Base-by-base conservation (phyloP, 176 grass and related monocot species). In the Oryza punctata region DNA sequence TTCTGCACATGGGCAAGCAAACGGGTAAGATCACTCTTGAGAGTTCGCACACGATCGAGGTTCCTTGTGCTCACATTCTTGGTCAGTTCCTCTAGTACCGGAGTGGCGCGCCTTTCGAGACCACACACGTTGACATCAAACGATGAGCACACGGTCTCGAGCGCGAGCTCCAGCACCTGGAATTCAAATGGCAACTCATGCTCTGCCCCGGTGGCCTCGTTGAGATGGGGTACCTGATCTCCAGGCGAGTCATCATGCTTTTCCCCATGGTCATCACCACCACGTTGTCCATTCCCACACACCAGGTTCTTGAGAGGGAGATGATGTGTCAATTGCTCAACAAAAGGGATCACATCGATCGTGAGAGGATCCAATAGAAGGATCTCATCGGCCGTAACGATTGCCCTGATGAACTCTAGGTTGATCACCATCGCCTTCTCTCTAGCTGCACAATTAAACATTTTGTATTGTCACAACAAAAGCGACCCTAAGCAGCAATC, bases 401-500 rank as follows among this genome's bases (percentile, higher is more conserved):
- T 94, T n/a, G 87, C 89, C 78, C 84, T 90, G 80, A 99, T 94
- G 81, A 92, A 88, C 82, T 99, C 93, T 32, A 99, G 89, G 76
- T 99, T 96, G 79, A 99, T 87, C 80, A 99, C 89, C 84, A 99
- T 92, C 65, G 96, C 85, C 78, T 94, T 99, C 86, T 96, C 96
- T 78, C 96, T 96, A 67, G 91, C 97, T 99, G 88, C 71, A 90
- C 6, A 79, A 85, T 40, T 30, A 89, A 79, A 37, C 43, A 30
- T 59, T 66, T 16, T 72, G 74, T 28, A 80, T 82, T 72, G 44
- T 59, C n/a, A 81, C 45, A 73, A 21, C 21, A 69, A 84, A 72
- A 41, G 10, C 15, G 69, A 45, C 59, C 38, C 57, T 65, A 64
- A 64, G 46, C 11, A 38, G 25, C 10, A 28, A 4, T 66, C 1